Conservation (phyloP, 73 alveolate genomes). For the Blepharisma japonicum region DNA sequence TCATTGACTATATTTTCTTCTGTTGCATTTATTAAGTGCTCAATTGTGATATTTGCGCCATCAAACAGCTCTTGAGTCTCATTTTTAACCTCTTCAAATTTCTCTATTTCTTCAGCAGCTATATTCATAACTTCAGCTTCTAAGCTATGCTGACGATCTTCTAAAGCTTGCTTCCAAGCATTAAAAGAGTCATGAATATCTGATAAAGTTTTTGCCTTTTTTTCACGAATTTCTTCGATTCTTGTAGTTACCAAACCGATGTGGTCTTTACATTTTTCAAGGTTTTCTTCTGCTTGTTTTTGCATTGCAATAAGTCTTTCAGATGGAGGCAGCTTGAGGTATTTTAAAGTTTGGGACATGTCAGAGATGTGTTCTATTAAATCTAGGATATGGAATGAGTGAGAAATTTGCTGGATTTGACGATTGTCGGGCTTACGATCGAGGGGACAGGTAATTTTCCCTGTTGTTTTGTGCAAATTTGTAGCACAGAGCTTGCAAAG, state of each 20-base stretch:
- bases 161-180: no score
- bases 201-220: no score
- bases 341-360: not conserved
- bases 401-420: conserved; percentile 9
- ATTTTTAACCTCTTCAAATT: no score
- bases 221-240: no score
- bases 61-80: no score
- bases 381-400: not conserved
- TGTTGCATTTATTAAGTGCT: no score
- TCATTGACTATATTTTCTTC: no score
- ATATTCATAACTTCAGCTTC: no score
- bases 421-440: conserved; percentile 3
- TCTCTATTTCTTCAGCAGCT: no score
- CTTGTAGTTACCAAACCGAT: not conserved
- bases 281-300: not conserved
- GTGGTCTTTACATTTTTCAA: not conserved
- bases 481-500: not conserved
- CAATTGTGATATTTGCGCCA: no score
- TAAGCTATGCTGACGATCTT: no score
- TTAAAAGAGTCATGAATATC: no score
- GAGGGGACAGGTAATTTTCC: not conserved
- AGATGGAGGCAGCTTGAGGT: not conserved
- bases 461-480: not conserved
- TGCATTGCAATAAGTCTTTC: not conserved
- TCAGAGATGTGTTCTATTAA: not conserved